A percentile compares a stretch with the other conserved stretches of the same genome.
phyloP scores from a whole-genome alignment of 129 eudicot species.

The Silybum marianum region DNA sequence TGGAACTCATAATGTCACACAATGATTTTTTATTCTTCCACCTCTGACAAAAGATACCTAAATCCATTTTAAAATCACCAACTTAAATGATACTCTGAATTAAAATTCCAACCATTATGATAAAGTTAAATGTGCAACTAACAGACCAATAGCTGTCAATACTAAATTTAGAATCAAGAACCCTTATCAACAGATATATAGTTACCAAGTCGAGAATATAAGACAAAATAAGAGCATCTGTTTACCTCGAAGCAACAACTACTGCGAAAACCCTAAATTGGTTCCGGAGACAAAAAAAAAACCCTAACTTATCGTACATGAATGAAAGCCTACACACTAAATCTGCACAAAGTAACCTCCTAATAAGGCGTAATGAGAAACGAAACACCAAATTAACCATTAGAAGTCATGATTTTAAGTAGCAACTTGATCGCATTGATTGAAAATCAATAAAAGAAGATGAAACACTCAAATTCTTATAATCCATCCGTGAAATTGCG shows the following conservation, averaged over 20 bases:
- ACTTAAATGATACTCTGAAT: not conserved
- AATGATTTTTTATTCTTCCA: not conserved
- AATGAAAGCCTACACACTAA: not conserved
- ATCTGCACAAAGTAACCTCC: not conserved
- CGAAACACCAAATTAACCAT: not conserved
- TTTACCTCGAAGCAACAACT: not conserved
- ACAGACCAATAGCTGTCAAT: not conserved
- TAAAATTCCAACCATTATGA: constrained; percentile 5
- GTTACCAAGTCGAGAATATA: constrained; percentile 8
- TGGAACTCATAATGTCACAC: not conserved
- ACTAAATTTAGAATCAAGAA: not conserved
- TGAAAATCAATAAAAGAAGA: not conserved
- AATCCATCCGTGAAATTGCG: not conserved
- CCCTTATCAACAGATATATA: not conserved
- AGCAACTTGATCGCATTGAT: not conserved
- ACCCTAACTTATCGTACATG: constrained; percentile 9
- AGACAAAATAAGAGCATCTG: constrained; percentile 2
- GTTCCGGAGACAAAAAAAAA: not conserved
- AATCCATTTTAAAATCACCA: not conserved
- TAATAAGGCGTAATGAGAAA: not conserved
- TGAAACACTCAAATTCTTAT: not conserved
- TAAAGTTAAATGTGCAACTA: constrained; percentile 8
- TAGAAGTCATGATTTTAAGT: not conserved
- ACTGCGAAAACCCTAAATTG: constrained; percentile 13
- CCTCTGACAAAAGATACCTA: constrained; percentile 1